These are phyloP conservation scores for Paspalum vaginatum DNA, from an alignment of 176 grass and related monocot genomes.

Conservation along the genomic window DNA sequence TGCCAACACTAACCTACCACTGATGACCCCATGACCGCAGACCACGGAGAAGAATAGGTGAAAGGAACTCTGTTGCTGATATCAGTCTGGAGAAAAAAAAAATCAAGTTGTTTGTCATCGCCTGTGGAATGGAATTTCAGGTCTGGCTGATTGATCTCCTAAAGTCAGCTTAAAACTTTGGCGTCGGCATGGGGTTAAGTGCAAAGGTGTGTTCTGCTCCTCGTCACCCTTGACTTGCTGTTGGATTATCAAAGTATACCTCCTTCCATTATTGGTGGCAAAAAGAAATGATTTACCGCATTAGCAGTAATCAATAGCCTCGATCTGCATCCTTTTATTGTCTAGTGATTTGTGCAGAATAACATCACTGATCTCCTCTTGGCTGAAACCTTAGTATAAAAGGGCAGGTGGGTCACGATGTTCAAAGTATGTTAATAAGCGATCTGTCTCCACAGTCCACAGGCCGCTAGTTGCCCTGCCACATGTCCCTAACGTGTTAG, in stretches of 20 bases:
- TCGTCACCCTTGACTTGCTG: conserved; percentile 42
- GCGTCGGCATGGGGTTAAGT: conserved; percentile 22
- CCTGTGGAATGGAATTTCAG: conserved; percentile 40
- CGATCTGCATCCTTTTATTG: conserved; percentile 8
- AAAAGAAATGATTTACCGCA: conserved; percentile 30
- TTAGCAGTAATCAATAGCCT: conserved; percentile 12
- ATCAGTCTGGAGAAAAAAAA: conserved; percentile 23
- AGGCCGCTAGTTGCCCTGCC: conserved; percentile 25
- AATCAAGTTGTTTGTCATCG: conserved; percentile 40
- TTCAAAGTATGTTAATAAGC: background rate
- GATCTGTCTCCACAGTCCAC: conserved; percentile 3
- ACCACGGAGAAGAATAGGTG: conserved; percentile 40
- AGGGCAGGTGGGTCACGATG: background rate
- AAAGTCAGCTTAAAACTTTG: conserved; percentile 30
- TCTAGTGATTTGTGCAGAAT: conserved; percentile 40
- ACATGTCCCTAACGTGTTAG: conserved; percentile 21
- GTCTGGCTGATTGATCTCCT: conserved; percentile 31
- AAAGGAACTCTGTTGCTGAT: conserved; percentile 51
- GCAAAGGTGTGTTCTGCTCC: conserved; percentile 36
- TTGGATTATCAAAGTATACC: conserved; percentile 19
- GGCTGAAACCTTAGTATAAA: conserved; percentile 1
- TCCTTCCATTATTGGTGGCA: conserved; percentile 23
- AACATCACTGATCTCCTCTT: background rate
- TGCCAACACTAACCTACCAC: conserved; percentile 50
- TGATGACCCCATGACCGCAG: conserved; percentile 42